These are phyloP conservation scores for Populus hybrid DNA, from an alignment of 441 rosid genomes.

Conservation along the genomic window DNA sequence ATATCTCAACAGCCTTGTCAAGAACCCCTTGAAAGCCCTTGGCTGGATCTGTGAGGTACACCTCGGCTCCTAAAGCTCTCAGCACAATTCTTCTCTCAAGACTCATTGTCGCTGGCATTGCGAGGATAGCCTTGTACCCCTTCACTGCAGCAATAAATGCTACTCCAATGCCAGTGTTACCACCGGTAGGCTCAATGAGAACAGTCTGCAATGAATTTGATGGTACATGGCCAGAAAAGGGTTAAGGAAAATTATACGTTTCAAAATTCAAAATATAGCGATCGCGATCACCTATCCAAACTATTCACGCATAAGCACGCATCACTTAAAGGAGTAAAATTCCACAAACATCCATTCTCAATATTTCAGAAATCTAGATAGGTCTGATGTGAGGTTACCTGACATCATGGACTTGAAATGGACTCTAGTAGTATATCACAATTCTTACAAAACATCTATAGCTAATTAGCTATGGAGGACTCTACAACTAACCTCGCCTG, in stretches of 20 bases:
- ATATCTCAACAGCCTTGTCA: too few species aligned
- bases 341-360: background rate
- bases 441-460: background rate
- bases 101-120: slow-evolving; percentile 62
- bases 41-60: too few species aligned
- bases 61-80: too few species aligned
- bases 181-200: slow-evolving; percentile 59
- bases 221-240: slow-evolving; percentile 11
- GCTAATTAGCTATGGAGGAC: background rate
- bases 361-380: background rate
- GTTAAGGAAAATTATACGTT: background rate
- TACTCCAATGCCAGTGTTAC: slow-evolving; percentile 43
- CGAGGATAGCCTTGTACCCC: slow-evolving; percentile 54
- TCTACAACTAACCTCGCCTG: background rate
- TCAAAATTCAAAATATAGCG: background rate
- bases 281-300: too few species aligned
- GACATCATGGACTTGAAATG: background rate
- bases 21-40: too few species aligned
- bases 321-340: background rate
- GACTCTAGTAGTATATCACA: background rate
- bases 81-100: too few species aligned
- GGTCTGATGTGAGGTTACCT: background rate
- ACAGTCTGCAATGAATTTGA: slow-evolving; percentile 39
- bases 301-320: background rate
- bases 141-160: slow-evolving; percentile 47